Conservation (phyloP, 2,329 filamentous ascomycete species). For the Trichoderma endophyticum region DNA sequence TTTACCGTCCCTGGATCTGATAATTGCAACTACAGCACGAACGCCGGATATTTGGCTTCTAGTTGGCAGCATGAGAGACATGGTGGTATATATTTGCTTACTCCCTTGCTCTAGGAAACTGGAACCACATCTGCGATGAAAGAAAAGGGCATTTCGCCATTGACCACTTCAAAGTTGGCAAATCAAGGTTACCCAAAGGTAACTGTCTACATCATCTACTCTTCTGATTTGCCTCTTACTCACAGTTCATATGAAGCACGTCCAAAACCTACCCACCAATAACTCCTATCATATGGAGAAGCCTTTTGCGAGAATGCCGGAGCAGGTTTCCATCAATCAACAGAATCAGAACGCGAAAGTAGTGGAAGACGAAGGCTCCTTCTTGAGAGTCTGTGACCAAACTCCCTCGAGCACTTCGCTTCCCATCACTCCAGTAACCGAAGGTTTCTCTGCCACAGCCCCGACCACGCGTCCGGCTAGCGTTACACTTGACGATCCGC, state of each 20-base stretch:
- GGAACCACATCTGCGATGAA: constrained; percentile 27
- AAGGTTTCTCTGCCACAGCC: constrained; percentile 48
- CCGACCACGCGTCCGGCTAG: constrained; percentile 54
- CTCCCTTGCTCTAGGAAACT: neutral
- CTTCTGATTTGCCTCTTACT: constrained; percentile 23
- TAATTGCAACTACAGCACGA: neutral
- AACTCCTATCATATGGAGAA: constrained; percentile 63
- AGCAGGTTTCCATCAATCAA: constrained; percentile 60
- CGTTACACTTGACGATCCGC: constrained; percentile 43
- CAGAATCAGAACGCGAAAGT: constrained; percentile 54
- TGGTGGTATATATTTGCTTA: neutral
- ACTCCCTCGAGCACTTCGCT: constrained; percentile 56
- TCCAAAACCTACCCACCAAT: constrained; percentile 38
- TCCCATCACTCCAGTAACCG: constrained; percentile 60
- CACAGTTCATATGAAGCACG: constrained; percentile 42
- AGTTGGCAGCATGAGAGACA: neutral
- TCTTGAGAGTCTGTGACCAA: constrained; percentile 42
- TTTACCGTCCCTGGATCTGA: neutral
- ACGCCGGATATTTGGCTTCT: neutral
- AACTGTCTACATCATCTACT: neutral
- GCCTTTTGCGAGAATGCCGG: constrained; percentile 68
- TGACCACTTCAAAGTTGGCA: constrained; percentile 53
- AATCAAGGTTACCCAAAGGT: constrained; percentile 57
- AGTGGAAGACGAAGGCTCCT: constrained; percentile 36
- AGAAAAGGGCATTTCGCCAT: constrained; percentile 42